These are phyloP conservation scores for Pyronema omphalodes DNA, from an alignment of 495 filamentous ascomycete species.

Conservation along the genomic window DNA sequence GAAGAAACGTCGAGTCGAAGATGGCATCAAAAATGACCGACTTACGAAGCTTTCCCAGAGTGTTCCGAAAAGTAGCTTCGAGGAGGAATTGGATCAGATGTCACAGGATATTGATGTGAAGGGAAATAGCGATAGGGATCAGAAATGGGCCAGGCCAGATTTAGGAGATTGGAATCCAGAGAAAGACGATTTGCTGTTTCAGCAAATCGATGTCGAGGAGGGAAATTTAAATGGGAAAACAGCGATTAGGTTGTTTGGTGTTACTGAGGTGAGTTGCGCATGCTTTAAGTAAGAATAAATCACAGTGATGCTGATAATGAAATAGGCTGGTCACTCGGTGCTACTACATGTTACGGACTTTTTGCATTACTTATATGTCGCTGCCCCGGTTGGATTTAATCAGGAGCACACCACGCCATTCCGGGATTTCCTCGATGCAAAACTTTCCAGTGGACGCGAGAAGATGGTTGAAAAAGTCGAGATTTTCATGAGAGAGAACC, in stretches of 20 bases:
- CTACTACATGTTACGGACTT: constrained; percentile 91
- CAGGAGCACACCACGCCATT: constrained; percentile 58
- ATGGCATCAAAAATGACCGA: constrained; percentile 33
- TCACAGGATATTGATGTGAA: constrained; percentile 85
- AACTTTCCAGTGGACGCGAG: constrained; percentile 44
- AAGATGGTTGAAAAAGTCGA: constrained; percentile 49
- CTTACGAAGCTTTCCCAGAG: constrained; percentile 42
- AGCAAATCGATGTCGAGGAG: constrained; percentile 91
- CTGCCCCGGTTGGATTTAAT: constrained; percentile 66
- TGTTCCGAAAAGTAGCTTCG: constrained; percentile 51
- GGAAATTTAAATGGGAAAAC: constrained; percentile 57
- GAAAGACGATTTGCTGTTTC: constrained; percentile 62
- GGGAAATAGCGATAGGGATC: constrained; percentile 74
- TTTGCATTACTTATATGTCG: constrained; percentile 87
- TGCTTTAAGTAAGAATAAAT: constrained; percentile 5
- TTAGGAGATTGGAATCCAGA: constrained; percentile 53
- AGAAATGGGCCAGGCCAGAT: constrained; percentile 73
- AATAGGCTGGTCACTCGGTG: constrained; percentile 67
- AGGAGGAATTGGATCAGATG: constrained; percentile 86
- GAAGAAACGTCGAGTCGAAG: constrained; percentile 69
- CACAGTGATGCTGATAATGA: constrained; percentile 5
- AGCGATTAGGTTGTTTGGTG: constrained; percentile 77
- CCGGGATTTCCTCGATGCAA: constrained; percentile 54
- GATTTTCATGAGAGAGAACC: constrained; percentile 65
- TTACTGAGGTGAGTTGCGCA: constrained; percentile 53